Evolutionary conservation across 345 rosid genomes (phyloP).

Genomic region (Camelina neglecta): DNA sequence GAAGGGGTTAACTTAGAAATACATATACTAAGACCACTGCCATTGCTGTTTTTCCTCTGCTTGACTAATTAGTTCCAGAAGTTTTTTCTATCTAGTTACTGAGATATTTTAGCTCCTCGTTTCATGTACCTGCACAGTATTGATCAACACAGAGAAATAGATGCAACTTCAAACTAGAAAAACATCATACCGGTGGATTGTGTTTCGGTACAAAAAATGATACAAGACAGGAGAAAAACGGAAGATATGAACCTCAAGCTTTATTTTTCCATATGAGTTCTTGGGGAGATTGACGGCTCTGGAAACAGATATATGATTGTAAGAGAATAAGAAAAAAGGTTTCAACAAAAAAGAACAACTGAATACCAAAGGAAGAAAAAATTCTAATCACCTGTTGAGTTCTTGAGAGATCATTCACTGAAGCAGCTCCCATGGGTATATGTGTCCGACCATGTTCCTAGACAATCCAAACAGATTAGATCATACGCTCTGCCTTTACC

Average conservation of each 20-base stretch:
- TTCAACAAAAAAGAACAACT: not conserved
- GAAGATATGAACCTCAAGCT: constrained; percentile 60
- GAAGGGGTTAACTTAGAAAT: constrained; percentile 16
- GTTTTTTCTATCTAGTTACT: constrained; percentile 23
- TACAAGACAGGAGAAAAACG: constrained; percentile 22
- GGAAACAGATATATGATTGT: constrained; percentile 32
- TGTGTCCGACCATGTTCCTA: constrained; percentile 75
- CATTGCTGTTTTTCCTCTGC: constrained; percentile 31
- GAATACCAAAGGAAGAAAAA: constrained; percentile 19
- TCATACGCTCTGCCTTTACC: constrained; percentile 1
- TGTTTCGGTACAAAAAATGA: constrained; percentile 8
- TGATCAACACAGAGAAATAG: constrained; percentile 7
- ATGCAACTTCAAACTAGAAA: constrained; percentile 27
- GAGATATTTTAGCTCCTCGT: constrained; percentile 25
- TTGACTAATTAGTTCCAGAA: constrained; percentile 20
- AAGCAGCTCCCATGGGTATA: constrained; percentile 51
- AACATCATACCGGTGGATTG: constrained; percentile 8
- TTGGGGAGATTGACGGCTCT: constrained; percentile 65
- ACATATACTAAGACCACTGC: constrained; percentile 20
- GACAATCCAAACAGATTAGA: constrained; percentile 34
- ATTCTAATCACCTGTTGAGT: constrained; percentile 63
- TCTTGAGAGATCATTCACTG: constrained; percentile 58
- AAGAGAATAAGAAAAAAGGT: not conserved
- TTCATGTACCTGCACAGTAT: constrained; percentile 40
- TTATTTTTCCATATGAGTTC: constrained; percentile 82